These are phyloP conservation scores for Dactylellina sp. DNA, from an alignment of 2,329 filamentous ascomycete genomes.

Conservation along the genomic window DNA sequence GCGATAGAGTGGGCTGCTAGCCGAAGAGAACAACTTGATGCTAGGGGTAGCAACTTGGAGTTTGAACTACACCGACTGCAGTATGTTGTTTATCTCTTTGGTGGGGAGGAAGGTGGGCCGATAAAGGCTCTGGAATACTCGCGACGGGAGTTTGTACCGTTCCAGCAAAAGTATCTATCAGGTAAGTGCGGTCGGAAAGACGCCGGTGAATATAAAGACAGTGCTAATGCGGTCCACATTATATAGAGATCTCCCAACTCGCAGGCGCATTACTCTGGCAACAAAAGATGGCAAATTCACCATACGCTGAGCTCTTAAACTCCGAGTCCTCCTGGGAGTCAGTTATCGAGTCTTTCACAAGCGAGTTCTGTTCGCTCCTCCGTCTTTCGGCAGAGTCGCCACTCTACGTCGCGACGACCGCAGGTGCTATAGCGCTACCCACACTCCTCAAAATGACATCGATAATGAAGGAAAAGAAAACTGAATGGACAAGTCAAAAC, in stretches of 20 bases:
- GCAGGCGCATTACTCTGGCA: slow-evolving; percentile 83
- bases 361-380: slow-evolving; percentile 92
- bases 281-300: slow-evolving; percentile 78
- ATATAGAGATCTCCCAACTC: slow-evolving; percentile 79
- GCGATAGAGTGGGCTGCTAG: slow-evolving; percentile 87
- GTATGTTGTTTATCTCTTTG: slow-evolving; percentile 84
- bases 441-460: slow-evolving; percentile 87
- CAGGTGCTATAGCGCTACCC: slow-evolving; percentile 89
- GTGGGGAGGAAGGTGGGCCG: slow-evolving; percentile 68
- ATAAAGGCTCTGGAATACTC: slow-evolving; percentile 80
- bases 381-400: slow-evolving; percentile 91
- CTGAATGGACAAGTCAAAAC: slow-evolving; percentile 92
- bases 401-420: slow-evolving; percentile 90
- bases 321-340: slow-evolving; percentile 82
- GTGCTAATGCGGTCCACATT: not conserved
- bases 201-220: not conserved
- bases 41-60: slow-evolving; percentile 88
- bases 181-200: slow-evolving; percentile 17
- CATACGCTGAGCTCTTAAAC: slow-evolving; percentile 77
- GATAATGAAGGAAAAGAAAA: slow-evolving; percentile 88
- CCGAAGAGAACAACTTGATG: slow-evolving; percentile 78
- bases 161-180: slow-evolving; percentile 77
- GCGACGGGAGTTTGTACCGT: slow-evolving; percentile 76
- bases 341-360: slow-evolving; percentile 85
- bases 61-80: slow-evolving; percentile 93